Evolutionary conservation across 176 grass and related monocot genomes (phyloP).

Genomic region (Aegilops umbellulata): DNA sequence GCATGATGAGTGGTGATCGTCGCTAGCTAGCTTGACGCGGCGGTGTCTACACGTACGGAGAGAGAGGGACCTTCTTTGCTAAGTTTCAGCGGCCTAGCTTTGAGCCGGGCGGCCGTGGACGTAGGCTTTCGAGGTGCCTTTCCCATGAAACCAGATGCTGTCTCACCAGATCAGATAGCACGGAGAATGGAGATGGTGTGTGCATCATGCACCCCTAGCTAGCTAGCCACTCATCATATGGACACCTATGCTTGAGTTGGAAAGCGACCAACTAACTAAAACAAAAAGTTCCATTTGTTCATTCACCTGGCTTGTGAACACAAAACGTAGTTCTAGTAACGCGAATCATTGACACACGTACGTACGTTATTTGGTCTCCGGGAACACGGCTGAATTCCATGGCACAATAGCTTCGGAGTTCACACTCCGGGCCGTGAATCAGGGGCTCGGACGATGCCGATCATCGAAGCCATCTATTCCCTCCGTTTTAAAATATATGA

Average conservation of each 20-base stretch:
- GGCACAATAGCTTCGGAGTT: not conserved
- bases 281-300: not conserved
- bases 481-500: too few relatives aligned
- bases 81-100: not conserved
- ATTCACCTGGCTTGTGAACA: not conserved
- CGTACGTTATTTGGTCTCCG: not conserved
- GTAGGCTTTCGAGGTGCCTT: conserved; percentile 22
- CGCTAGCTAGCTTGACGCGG: not conserved
- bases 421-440: conserved; percentile 7
- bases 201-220: not conserved
- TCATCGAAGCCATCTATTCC: not conserved
- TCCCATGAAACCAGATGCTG: conserved; percentile 19
- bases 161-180: conserved; percentile 14
- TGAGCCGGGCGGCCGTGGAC: not conserved
- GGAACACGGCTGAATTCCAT: not conserved
- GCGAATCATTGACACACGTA: not conserved
- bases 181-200: not conserved
- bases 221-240: not conserved
- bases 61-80: not conserved
- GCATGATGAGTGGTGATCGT: not conserved
- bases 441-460: not conserved
- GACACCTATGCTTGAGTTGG: not conserved
- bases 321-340: too few relatives aligned
- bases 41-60: not conserved
- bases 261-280: not conserved